phyloP scores from a whole-genome alignment of 2,329 filamentous ascomycete species.

The Cladosporium sp. region DNA sequence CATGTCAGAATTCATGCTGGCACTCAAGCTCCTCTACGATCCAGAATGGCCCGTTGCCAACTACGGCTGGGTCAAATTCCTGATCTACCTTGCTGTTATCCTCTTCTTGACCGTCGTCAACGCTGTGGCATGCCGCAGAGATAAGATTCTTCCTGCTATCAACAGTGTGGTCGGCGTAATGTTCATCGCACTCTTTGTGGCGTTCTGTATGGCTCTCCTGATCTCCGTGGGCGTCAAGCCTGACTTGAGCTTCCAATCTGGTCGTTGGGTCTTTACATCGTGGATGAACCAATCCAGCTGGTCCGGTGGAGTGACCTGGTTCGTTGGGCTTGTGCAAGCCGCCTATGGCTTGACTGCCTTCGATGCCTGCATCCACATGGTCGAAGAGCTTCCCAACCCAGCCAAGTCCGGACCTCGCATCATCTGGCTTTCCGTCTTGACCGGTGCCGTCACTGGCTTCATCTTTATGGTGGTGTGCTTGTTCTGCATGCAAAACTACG shows the following conservation, averaged over 20 bases:
- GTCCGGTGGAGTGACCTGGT: constrained; percentile 55
- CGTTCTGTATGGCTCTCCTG: constrained; percentile 49
- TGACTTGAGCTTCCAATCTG: constrained; percentile 45
- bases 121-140: constrained; percentile 48
- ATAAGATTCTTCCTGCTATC: constrained; percentile 47
- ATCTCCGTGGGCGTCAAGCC: constrained; percentile 48
- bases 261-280: constrained; percentile 49
- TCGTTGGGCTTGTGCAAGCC: constrained; percentile 54
- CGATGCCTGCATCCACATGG: constrained; percentile 57
- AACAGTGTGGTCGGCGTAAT: constrained; percentile 55
- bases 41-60: constrained; percentile 43
- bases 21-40: constrained; percentile 54
- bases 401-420: constrained; percentile 48
- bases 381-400: constrained; percentile 54
- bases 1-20: constrained; percentile 55
- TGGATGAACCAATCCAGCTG: constrained; percentile 54
- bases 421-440: constrained; percentile 50
- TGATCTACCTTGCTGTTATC: constrained; percentile 53
- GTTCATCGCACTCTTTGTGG: constrained; percentile 51
- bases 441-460: constrained; percentile 45
- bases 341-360: constrained; percentile 56
- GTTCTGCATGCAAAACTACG: constrained; percentile 51
- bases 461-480: constrained; percentile 54
- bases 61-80: constrained; percentile 51
- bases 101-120: constrained; percentile 48